Base-by-base conservation (phyloP, 2,329 filamentous ascomycete species). In the Aspergillus spinulosporus region DNA sequence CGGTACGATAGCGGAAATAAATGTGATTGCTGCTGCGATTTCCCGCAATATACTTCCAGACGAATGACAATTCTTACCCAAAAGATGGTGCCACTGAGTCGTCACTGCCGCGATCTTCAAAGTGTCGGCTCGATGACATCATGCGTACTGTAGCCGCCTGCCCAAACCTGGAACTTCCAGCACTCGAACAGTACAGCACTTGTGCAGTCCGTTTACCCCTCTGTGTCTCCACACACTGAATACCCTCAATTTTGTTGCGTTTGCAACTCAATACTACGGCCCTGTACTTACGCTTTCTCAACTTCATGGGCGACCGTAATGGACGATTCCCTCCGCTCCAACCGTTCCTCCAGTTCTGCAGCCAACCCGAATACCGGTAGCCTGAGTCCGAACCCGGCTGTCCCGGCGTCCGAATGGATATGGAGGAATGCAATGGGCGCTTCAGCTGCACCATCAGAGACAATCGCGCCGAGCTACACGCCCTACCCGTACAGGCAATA, bases 351-450 rank as follows among this genome's bases (percentile, higher is more conserved):
- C 21, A 52, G 36, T 28, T 29, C 42, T 21, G 21, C 21, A 8
- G 34, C 4, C 50, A 47, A 47, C 34, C 34, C 31, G 7, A 39
- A 52, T 47, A 34, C 8, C 26, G 43, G n/a, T 44, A 43, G 28
- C 12, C 29, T 32, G 12, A 49, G 43, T 28, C 47, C 60, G 7
- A 51, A 54, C 29, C 15, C 21, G 12, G 28, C 56, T 7, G 49
- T 21, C 56, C 12, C 29, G 15, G 15, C 48, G 11, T 52, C 50
- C 4, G 52, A 57, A 14, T 63, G 61, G 61, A 28, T 53, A 11
- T 63, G 53, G 59, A 44, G 47, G 14, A 6, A 58, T 8, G 49
- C 34, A 9, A n/a, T 47, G 29, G 15, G 29, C 40, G 9, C 44
- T 36, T 6, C 44, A 36, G 11, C 29, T 31, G 31, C 44, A n/a